A percentile compares a stretch with the other conserved stretches of the same genome.
phyloP scores from a whole-genome alignment of 495 filamentous ascomycete species.

The Penicillium cataractarum region DNA sequence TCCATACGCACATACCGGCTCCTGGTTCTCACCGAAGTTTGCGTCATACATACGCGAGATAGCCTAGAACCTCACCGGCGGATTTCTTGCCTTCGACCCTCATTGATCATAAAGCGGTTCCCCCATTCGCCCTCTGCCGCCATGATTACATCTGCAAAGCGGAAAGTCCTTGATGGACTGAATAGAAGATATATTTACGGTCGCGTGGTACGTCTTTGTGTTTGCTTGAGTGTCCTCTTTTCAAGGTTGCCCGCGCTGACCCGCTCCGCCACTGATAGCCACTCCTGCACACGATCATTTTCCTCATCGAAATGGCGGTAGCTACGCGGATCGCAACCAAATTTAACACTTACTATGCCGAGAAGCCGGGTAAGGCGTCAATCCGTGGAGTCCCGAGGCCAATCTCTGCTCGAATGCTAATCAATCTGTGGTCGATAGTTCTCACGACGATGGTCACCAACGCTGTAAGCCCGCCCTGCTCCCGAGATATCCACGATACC shows the following conservation, averaged over 20 bases:
- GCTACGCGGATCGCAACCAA: slow-evolving; percentile 78
- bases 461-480: slow-evolving; percentile 61
- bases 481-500: background rate
- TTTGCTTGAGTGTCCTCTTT: slow-evolving; percentile 2
- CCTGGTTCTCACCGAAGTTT: slow-evolving; percentile 25
- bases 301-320: slow-evolving; percentile 85
- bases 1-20: background rate
- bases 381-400: slow-evolving; percentile 9
- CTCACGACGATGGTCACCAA: slow-evolving; percentile 99
- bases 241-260: slow-evolving; percentile 16
- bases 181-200: slow-evolving; percentile 82
- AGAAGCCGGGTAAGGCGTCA: slow-evolving; percentile 68
- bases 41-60: slow-evolving; percentile 47
- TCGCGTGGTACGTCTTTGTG: slow-evolving; percentile 62
- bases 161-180: slow-evolving; percentile 65
- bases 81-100: slow-evolving; percentile 29
- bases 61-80: slow-evolving; percentile 23
- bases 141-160: slow-evolving; percentile 55
- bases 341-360: slow-evolving; percentile 91
- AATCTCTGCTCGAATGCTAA: slow-evolving; percentile 25
- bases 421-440: slow-evolving; percentile 54
- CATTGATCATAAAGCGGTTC: slow-evolving; percentile 12
- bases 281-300: slow-evolving; percentile 80
- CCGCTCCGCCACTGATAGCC: slow-evolving; percentile 58
- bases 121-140: slow-evolving; percentile 18